Conservation (phyloP, 306 rosid species). For the Lagenaria siceraria region DNA sequence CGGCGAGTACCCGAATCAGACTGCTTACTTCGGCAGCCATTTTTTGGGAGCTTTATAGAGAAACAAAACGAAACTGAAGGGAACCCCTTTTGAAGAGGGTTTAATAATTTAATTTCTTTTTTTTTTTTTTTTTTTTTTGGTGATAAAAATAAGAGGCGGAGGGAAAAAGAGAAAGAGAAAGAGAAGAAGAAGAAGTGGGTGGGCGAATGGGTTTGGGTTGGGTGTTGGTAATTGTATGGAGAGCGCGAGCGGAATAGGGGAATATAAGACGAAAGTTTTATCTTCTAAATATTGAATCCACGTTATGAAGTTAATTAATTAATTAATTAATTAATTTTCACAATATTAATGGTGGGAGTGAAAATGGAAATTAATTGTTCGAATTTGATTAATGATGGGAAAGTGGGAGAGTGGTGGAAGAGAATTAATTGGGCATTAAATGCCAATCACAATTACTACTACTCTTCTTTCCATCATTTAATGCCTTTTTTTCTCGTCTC, state of each 20-base stretch:
- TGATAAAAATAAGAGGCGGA: not conserved
- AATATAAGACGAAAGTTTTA: not conserved
- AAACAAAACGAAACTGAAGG: not conserved
- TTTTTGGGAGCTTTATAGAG: constrained; percentile 8
- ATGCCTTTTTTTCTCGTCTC: not conserved
- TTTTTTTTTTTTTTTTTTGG: too few species aligned
- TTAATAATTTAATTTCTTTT: not conserved
- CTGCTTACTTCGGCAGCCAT: constrained; percentile 91
- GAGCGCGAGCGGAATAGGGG: not conserved
- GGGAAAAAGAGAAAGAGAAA: not conserved
- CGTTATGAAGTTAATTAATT: not conserved
- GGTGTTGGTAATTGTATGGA: not conserved
- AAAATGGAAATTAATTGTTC: not conserved
- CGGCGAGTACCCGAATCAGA: constrained; percentile 48
- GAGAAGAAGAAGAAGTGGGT: not conserved
- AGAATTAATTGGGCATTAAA: constrained; percentile 1
- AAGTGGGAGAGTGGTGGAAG: constrained; percentile 9
- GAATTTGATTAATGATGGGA: constrained; percentile 10
- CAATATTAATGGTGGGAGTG: not conserved
- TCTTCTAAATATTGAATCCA: not conserved
- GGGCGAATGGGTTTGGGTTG: not conserved
- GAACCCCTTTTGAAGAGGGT: not conserved
- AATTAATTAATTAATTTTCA: not conserved
- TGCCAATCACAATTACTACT: constrained; percentile 1
- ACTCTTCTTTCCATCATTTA: not conserved